Conservation (phyloP, 306 rosid species). For the Nissolia schottii region DNA sequence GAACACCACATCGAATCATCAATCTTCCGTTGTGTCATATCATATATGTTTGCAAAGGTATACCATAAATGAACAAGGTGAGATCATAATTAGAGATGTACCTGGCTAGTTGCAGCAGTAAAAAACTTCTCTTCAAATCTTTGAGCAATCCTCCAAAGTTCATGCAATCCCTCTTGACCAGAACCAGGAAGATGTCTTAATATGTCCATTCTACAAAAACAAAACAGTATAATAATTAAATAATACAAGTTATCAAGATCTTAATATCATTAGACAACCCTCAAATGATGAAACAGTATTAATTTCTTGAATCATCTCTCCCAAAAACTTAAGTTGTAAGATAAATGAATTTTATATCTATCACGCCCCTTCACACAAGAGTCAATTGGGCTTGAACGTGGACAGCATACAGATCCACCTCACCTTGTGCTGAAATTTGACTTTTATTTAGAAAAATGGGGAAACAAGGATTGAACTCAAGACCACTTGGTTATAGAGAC, state of each 20-base stretch:
- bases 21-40: background rate
- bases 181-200: constrained; percentile 68
- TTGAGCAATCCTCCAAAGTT: constrained; percentile 71
- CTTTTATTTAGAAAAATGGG: too few species aligned
- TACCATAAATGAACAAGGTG: background rate
- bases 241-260: background rate
- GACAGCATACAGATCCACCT: too few species aligned
- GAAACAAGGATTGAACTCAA: too few species aligned
- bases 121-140: constrained; percentile 86
- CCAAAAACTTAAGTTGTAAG: too few species aligned
- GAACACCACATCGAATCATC: background rate
- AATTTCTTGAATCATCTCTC: too few species aligned
- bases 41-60: background rate
- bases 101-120: constrained; percentile 70
- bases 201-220: constrained; percentile 62
- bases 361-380: too few species aligned
- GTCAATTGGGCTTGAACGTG: too few species aligned
- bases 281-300: background rate
- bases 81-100: constrained; percentile 13
- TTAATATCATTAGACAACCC: background rate
- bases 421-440: too few species aligned
- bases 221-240: constrained; percentile 3
- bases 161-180: constrained; percentile 68
- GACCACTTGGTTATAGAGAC: too few species aligned
- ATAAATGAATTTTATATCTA: too few species aligned